Conservation (phyloP, 139 green algal genomes). For the Auxenochlorella pyrenoidosa region DNA sequence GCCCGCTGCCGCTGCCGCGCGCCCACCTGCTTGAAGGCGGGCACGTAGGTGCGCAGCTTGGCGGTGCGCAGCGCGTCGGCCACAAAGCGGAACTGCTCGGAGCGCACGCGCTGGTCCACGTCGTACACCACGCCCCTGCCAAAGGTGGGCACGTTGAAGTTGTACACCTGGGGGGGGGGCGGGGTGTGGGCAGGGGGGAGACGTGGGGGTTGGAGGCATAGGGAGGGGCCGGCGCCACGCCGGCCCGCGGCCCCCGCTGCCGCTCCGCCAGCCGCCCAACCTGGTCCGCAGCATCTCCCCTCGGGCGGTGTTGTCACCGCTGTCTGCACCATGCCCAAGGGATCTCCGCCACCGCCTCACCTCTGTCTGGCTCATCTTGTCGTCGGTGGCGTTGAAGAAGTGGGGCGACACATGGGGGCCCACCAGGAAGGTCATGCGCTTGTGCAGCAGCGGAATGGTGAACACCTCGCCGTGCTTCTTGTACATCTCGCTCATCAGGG, state of each 20-base stretch:
- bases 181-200: too few relatives aligned
- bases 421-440: slow-evolving; percentile 97
- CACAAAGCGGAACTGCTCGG: slow-evolving; percentile 98
- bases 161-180: slow-evolving; percentile 84
- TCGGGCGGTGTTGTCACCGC: too few relatives aligned
- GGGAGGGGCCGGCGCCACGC: too few relatives aligned
- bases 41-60: slow-evolving; percentile 91
- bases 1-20: neutral
- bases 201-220: too few relatives aligned
- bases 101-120: slow-evolving; percentile 91
- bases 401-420: slow-evolving; percentile 87
- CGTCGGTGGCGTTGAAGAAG: slow-evolving; percentile 97
- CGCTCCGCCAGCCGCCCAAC: too few relatives aligned
- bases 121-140: slow-evolving; percentile 98
- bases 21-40: slow-evolving; percentile 85
- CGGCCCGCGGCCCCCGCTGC: too few relatives aligned
- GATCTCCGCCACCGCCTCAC: too few relatives aligned
- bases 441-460: slow-evolving; percentile 96
- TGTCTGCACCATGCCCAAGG: too few relatives aligned
- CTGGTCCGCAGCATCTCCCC: too few relatives aligned
- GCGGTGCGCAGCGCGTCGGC: slow-evolving; percentile 90
- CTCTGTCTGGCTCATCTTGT: slow-evolving; percentile 93
- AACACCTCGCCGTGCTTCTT: slow-evolving; percentile 91
- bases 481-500: slow-evolving; percentile 87
- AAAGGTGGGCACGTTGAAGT: slow-evolving; percentile 98